phyloP scores from a whole-genome alignment of 352 stramenopile species.

The Peronospora farinosa region DNA sequence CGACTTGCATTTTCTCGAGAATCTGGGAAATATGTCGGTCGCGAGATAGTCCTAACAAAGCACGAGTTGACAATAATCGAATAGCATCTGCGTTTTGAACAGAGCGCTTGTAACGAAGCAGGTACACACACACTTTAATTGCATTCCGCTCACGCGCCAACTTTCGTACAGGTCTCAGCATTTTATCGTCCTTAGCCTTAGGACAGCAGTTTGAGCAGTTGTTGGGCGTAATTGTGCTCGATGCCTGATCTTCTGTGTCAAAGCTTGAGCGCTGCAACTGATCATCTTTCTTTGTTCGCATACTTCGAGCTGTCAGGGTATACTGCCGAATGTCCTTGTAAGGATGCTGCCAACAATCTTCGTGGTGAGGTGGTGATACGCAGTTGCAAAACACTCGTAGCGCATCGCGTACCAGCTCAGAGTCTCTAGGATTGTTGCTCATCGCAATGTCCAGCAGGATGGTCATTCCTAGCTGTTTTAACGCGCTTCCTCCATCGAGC shows the following conservation, averaged over 20 bases:
- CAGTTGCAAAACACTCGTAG: conserved; percentile 80
- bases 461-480: conserved; percentile 51
- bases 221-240: conserved; percentile 6
- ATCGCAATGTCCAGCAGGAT: conserved; percentile 76
- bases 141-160: conserved; percentile 73
- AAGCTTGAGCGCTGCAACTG: conserved; percentile 11
- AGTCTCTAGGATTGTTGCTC: conserved; percentile 66
- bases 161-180: conserved; percentile 61
- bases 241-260: conserved; percentile 7
- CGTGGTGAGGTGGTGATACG: conserved; percentile 64
- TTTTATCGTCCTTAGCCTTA: conserved; percentile 58
- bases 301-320: conserved; percentile 62
- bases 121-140: conserved; percentile 83
- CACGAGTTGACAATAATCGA: conserved; percentile 72
- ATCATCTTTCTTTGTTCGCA: conserved; percentile 46
- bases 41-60: conserved; percentile 72
- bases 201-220: conserved; percentile 40
- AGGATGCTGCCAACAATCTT: conserved; percentile 80
- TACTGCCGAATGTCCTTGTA: conserved; percentile 82
- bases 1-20: conserved; percentile 86
- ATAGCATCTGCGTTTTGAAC: conserved; percentile 85
- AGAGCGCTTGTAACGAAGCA: conserved; percentile 83
- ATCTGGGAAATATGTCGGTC: conserved; percentile 87
- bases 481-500: conserved; percentile 34
- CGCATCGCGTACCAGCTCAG: conserved; percentile 63